A percentile compares a stretch with the other conserved stretches of the same genome.
phyloP scores from a whole-genome alignment of 495 filamentous ascomycete species.

The Talaromyces borbonicus region DNA sequence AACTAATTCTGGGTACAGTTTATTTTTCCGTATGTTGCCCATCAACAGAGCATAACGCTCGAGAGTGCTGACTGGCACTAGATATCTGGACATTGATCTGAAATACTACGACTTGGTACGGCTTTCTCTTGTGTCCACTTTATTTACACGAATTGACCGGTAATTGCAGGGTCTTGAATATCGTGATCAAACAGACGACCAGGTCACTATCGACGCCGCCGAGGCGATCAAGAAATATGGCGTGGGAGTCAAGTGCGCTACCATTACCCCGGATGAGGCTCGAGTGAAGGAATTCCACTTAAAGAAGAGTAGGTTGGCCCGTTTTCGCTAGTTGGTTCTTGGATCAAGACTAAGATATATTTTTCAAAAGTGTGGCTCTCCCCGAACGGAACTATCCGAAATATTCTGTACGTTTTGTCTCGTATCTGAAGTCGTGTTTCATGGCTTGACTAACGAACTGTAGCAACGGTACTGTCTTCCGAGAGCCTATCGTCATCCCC shows the following conservation, averaged over 20 bases:
- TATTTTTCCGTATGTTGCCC: conserved; percentile 57
- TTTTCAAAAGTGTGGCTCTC: conserved; percentile 99
- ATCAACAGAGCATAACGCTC: no score
- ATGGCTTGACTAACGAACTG: neutral
- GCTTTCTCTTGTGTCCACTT: neutral
- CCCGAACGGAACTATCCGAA: conserved; percentile 96
- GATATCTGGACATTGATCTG: conserved; percentile 88
- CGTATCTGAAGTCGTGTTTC: neutral
- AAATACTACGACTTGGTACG: conserved; percentile 93
- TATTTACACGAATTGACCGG: conserved; percentile 3
- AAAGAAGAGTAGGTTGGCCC: conserved; percentile 68
- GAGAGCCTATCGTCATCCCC: conserved; percentile 94
- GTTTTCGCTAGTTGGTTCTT: conserved; percentile 3
- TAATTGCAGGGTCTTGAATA: conserved; percentile 67
- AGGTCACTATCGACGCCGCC: conserved; percentile 88
- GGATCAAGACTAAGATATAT: conserved; percentile 7
- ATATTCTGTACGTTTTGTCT: conserved; percentile 51
- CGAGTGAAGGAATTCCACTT: conserved; percentile 96
- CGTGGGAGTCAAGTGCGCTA: conserved; percentile 98
- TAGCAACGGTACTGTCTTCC: conserved; percentile 88
- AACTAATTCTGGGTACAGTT: conserved; percentile 47
- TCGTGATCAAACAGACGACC: conserved; percentile 89
- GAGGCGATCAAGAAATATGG: conserved; percentile 98
- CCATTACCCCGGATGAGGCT: conserved; percentile 95
- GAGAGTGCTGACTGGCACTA: conserved; percentile 18